These are phyloP conservation scores for Fomitiporia mediterranea DNA, from an alignment of 1,284 basidiomycete genomes.

Conservation along the genomic window DNA sequence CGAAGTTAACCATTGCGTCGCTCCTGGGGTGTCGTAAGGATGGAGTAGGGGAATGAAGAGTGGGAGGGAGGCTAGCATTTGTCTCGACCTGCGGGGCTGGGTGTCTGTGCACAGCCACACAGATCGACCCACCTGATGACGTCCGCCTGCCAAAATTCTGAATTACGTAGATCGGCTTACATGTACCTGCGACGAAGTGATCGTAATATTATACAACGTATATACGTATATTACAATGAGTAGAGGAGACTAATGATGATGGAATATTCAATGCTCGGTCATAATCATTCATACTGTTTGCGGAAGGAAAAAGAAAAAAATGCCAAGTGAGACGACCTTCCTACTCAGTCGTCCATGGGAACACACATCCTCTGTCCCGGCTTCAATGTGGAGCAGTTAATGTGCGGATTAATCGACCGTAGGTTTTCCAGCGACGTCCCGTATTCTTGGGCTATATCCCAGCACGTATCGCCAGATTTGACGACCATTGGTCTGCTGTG, in stretches of 20 bases:
- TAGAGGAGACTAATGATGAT: not conserved
- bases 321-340: not conserved
- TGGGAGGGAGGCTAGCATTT: not conserved
- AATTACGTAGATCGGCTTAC: not conserved
- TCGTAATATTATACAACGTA: not conserved
- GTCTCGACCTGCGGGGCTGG: conserved; percentile 19
- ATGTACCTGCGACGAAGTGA: too few species aligned
- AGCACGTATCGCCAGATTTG: conserved; percentile 63
- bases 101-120: not conserved
- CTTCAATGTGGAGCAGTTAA: conserved; percentile 53
- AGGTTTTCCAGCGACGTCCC: conserved; percentile 53
- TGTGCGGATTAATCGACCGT: conserved; percentile 45
- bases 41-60: conserved; percentile 2
- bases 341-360: conserved; percentile 33
- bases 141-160: not conserved
- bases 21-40: conserved; percentile 17
- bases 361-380: conserved; percentile 60
- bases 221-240: not conserved
- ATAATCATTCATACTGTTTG: conserved; percentile 29
- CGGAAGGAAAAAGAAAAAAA: conserved; percentile 17
- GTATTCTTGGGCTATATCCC: conserved; percentile 52
- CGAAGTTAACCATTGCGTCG: conserved; percentile 33
- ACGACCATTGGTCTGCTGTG: conserved; percentile 46
- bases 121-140: conserved; percentile 17
- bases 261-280: conserved; percentile 21